Percentiles rank a stretch among this genome's conserved stretches.
These are phyloP conservation scores for Rhodosporidiobolus odoratus DNA, from an alignment of 768 basidiomycete species.

Conservation along the genomic window DNA sequence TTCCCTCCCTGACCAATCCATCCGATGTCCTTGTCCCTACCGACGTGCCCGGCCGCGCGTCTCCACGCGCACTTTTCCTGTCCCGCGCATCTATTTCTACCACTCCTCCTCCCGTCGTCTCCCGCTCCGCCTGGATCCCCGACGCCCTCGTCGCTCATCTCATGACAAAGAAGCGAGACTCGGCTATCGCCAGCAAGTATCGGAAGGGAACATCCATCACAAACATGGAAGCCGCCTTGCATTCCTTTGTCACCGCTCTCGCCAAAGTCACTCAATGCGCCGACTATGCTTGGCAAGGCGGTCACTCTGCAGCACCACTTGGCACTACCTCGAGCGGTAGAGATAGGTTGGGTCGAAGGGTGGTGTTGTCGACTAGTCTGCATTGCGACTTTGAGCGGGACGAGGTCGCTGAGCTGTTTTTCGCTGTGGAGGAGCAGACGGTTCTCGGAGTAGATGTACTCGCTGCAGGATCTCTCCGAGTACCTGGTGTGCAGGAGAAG, in stretches of 20 bases:
- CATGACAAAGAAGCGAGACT: slow-evolving; percentile 35
- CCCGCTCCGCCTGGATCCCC: slow-evolving; percentile 25
- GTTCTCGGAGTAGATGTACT: not conserved
- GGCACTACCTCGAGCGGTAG: not conserved
- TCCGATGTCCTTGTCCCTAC: not conserved
- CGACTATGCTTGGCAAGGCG: slow-evolving; percentile 30
- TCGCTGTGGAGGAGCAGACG: not conserved
- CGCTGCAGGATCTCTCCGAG: not conserved
- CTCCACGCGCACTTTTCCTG: not conserved
- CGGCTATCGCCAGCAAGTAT: slow-evolving; percentile 37
- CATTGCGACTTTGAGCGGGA: slow-evolving; percentile 38
- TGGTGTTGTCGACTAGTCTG: slow-evolving; percentile 25
- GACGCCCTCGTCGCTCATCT: slow-evolving; percentile 24
- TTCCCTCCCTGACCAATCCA: not conserved
- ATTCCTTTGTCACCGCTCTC: slow-evolving; percentile 36
- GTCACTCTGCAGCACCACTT: not conserved
- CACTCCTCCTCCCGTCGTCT: slow-evolving; percentile 23
- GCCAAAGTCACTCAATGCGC: slow-evolving; percentile 18
- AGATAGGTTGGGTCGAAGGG: slow-evolving; percentile 10
- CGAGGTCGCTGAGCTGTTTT: slow-evolving; percentile 26
- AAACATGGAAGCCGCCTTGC: slow-evolving; percentile 37
- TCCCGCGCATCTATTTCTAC: not conserved
- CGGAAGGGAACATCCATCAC: slow-evolving; percentile 17
- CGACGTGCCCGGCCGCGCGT: not conserved
- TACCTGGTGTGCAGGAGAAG: slow-evolving; percentile 8